Base-by-base conservation (phyloP, 345 rosid species). In the Euphorbia lathyris region DNA sequence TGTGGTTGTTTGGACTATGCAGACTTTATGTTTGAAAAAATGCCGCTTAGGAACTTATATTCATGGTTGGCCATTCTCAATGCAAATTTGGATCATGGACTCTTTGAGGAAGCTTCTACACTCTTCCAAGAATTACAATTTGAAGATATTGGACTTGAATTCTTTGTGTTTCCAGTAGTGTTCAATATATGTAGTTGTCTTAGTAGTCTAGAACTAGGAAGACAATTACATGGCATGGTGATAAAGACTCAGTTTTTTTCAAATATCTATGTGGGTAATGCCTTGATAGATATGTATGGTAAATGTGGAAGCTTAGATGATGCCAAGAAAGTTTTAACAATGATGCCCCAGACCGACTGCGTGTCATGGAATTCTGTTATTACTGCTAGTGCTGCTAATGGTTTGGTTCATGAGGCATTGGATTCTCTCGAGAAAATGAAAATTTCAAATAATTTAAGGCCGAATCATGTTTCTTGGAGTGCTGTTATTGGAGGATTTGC, bases 401-500 rank as follows among this genome's bases (percentile, higher is more conserved):
- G 71, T 25, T 57, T 70, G 71, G 79, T 76, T 65, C 43, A 76
- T 26, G 74, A 76, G 57, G 71, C 74, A 11, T 29, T 85, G 60
- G 77, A 72, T 19, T 81, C 65, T 76, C 53, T 83, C 68, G 78
- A 83, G 58, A 72, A 66, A 59, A 86, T 83, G 88, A 69, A 34
- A 27, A 32, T 10, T 68, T 67, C 55, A 3, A 84, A 72, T 51
- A 13, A 72, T 40, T 42, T 47, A 22, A 75, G 22, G 52, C 86
- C 87, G 10, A 85, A 86, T 79, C 77, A 84, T 60, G 83, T 86
- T 64, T 73, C 90, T 9, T 88, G 93, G 90, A 84, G 83, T 70
- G 87, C 93, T 2, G 76, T 88, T 26, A 80, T 86, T 9, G 87
- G 83, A 64, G 93, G 90, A 27, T 86, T 88, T 38, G 77, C 88